phyloP scores from a whole-genome alignment of 805 yeast species.

The Candida broadrunensis region DNA sequence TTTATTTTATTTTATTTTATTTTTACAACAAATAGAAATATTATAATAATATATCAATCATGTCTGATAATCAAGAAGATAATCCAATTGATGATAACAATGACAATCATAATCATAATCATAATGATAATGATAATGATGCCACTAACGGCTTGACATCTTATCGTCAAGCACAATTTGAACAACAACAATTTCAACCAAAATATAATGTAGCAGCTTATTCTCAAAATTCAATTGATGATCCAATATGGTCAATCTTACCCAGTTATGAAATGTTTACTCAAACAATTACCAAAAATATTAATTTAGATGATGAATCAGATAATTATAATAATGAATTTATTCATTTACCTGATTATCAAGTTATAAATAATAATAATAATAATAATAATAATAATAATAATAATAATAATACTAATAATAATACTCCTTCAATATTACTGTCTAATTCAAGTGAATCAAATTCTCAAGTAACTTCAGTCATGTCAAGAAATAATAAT shows the following conservation, averaged over 20 bases:
- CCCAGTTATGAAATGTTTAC: conserved; percentile 39
- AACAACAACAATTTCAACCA: too few relatives aligned
- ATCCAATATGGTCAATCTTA: conserved; percentile 35
- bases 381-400: too few relatives aligned
- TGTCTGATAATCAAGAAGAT: too few relatives aligned
- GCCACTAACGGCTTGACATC: too few relatives aligned
- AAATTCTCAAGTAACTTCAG: neutral
- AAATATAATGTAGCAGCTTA: neutral
- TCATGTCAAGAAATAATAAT: neutral
- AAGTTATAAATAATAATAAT: neutral
- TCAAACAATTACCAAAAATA: conserved; percentile 12
- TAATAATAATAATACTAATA: neutral
- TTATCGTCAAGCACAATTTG: too few relatives aligned
- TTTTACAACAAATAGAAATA: too few relatives aligned
- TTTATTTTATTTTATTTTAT: too few relatives aligned
- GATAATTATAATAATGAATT: neutral
- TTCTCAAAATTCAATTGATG: conserved; percentile 8
- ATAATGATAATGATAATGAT: too few relatives aligned
- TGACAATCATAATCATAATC: too few relatives aligned
- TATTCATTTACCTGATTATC: neutral
- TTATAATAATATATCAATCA: too few relatives aligned
- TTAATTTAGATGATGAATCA: conserved; percentile 8
- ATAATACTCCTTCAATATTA: neutral
- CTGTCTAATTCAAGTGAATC: conserved; percentile 1
- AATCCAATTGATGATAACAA: too few relatives aligned